Base-by-base conservation (phyloP, 306 rosid genomes). In the Mimosa bimucronata region DNA sequence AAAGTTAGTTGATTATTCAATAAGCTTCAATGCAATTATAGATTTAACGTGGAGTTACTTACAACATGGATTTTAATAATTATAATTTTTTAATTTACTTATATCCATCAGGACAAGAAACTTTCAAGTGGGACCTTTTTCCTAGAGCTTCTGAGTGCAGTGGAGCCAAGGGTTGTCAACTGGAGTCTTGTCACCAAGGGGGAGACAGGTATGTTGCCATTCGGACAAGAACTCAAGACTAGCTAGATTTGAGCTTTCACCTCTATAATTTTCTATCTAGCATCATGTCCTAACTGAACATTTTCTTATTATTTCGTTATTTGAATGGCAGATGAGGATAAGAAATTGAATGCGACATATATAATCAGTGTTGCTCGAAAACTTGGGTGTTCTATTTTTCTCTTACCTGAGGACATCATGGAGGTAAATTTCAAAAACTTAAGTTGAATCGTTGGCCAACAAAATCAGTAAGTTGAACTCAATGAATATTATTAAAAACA, bases 281-380 rank as follows among this genome's bases (percentile, higher is more conserved):
- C 81, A 52, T 44, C 31, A 67, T 65, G 73, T 75, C 78, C 76
- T 42, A 71, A 65, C 8, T 69, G 82, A 69, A 72, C 21, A 12
- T 2, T 66, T 70, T 80, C 41, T 78, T 76, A 75, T 71, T 48
- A 66, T 42, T 29, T 55, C 61, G 66, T 81, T 66, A 34, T 58
- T 64, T 55, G 68, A 73, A 77, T 80, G 86, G 81, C 98, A 96
- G 99, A 93, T 64, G 98, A 96, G 85, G 99, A 96, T 77, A 96
- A 88, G 92, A 93, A 91, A 87, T 18, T 86, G 89, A 96, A 96
- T 84, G 94, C 99, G 52, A 96, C 98, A 28, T 96, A 96, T 80
- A 96, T 93, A 79, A 91, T 96, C 89, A 96, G 99, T 80, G 97
- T 96, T n/a, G 99, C 99, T 44, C 90, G 99, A 77, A 96, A 93